phyloP scores from a whole-genome alignment of 345 rosid species.

The Syzygium jambos region DNA sequence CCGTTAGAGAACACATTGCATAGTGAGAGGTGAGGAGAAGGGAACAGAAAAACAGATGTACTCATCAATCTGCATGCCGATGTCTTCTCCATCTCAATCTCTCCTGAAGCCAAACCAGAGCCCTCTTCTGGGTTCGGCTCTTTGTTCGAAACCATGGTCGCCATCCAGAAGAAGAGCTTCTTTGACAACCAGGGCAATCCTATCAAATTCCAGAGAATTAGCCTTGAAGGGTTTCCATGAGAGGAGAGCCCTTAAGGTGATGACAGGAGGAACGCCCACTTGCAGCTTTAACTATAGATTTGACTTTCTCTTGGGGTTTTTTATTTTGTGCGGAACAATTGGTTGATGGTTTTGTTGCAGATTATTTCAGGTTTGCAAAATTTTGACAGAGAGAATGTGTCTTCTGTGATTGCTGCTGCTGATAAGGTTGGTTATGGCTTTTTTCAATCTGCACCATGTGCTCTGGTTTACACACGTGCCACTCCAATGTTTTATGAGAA shows the following conservation, averaged over 20 bases:
- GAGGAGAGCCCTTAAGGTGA: slow-evolving; percentile 46
- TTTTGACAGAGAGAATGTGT: slow-evolving; percentile 40
- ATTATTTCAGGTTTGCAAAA: slow-evolving; percentile 53
- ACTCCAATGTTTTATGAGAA: background rate
- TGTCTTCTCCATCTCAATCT: slow-evolving; percentile 18
- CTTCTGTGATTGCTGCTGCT: slow-evolving; percentile 52
- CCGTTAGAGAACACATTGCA: background rate
- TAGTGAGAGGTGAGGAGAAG: background rate
- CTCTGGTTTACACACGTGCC: background rate
- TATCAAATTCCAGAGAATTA: slow-evolving; percentile 24
- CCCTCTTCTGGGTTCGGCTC: slow-evolving; percentile 14
- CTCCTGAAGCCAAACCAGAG: slow-evolving; percentile 20
- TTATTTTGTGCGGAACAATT: background rate
- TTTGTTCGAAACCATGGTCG: slow-evolving; percentile 11
- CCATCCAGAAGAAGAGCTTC: background rate
- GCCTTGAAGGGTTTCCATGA: slow-evolving; percentile 35
- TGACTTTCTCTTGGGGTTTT: background rate
- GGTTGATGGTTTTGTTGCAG: slow-evolving; percentile 8
- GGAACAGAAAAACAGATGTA: slow-evolving; percentile 6
- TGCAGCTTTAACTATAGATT: background rate
- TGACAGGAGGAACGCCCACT: background rate
- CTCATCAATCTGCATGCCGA: slow-evolving; percentile 20
- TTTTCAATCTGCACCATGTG: background rate
- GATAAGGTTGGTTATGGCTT: slow-evolving; percentile 34
- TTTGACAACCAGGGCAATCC: slow-evolving; percentile 19